A percentile compares a stretch with the other conserved stretches of the same genome.
phyloP scores from a whole-genome alignment of 2,329 filamentous ascomycete species.

The Hypomyces perniciosus region DNA sequence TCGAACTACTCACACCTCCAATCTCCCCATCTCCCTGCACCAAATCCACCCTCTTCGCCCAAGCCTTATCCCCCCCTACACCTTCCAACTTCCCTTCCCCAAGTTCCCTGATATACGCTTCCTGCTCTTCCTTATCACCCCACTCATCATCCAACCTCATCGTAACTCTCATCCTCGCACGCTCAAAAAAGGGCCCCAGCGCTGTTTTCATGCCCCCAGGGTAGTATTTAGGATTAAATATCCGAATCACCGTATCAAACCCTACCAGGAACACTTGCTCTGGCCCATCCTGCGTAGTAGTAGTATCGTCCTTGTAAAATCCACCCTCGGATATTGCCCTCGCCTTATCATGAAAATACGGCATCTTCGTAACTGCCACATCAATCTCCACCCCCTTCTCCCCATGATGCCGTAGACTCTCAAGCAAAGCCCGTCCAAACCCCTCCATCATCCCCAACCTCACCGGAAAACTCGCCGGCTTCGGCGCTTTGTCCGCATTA shows the following conservation, averaged over 20 bases:
- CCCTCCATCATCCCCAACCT: constrained; percentile 66
- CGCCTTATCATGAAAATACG: constrained; percentile 71
- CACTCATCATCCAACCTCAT: constrained; percentile 56
- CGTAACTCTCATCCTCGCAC: constrained; percentile 57
- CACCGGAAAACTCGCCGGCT: constrained; percentile 61
- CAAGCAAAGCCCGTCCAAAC: constrained; percentile 53
- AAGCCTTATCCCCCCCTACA: constrained; percentile 50
- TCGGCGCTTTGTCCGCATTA: constrained; percentile 61
- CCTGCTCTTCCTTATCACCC: constrained; percentile 40
- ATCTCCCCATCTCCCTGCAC: constrained; percentile 43
- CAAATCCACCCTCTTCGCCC: constrained; percentile 56
- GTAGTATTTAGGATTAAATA: constrained; percentile 71
- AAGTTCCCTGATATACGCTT: constrained; percentile 49
- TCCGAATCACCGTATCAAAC: constrained; percentile 68
- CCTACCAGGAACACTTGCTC: constrained; percentile 66
- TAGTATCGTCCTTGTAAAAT: constrained; percentile 29
- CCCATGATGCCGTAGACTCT: constrained; percentile 10
- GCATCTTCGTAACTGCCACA: constrained; percentile 63
- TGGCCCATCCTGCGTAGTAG: constrained; percentile 13
- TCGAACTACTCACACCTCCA: constrained; percentile 51
- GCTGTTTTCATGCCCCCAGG: constrained; percentile 40
- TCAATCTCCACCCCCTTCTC: constrained; percentile 41
- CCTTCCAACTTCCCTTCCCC: constrained; percentile 39
- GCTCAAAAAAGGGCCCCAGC: constrained; percentile 57
- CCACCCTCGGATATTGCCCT: constrained; percentile 45